phyloP scores from a whole-genome alignment of 208 protist genomes.

The Crithidia brevicula region DNA sequence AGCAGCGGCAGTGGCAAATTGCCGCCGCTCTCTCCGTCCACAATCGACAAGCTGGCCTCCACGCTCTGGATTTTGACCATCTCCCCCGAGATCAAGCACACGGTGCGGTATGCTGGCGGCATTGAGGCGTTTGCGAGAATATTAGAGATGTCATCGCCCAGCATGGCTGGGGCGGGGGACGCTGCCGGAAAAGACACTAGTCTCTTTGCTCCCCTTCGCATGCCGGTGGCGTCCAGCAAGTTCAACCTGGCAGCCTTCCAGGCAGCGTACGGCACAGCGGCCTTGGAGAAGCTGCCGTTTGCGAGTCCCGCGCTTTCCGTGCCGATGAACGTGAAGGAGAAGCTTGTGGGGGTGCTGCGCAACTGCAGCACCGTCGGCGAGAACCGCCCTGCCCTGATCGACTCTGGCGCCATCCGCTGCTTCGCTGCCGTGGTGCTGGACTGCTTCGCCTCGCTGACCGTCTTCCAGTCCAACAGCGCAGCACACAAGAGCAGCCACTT shows the following conservation, averaged over 20 bases:
- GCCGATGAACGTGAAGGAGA: slow-evolving; percentile 81
- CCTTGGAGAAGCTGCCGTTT: slow-evolving; percentile 43
- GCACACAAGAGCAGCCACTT: slow-evolving; percentile 58
- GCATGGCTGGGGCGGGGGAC: slow-evolving; percentile 39
- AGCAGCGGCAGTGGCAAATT: not conserved
- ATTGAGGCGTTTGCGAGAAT: slow-evolving; percentile 75
- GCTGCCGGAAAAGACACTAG: slow-evolving; percentile 11
- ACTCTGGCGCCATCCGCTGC: slow-evolving; percentile 54
- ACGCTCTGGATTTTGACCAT: slow-evolving; percentile 93
- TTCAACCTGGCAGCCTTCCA: slow-evolving; percentile 30
- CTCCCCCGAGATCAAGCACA: slow-evolving; percentile 90
- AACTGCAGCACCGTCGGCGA: slow-evolving; percentile 89
- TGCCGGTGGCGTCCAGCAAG: slow-evolving; percentile 20
- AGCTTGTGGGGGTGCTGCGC: slow-evolving; percentile 86
- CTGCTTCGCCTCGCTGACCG: slow-evolving; percentile 53
- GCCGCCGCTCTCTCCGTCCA: slow-evolving; percentile 40
- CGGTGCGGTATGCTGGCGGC: slow-evolving; percentile 72
- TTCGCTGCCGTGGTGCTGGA: slow-evolving; percentile 83
- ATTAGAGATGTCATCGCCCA: slow-evolving; percentile 63
- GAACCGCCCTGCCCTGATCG: slow-evolving; percentile 71
- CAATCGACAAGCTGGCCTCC: slow-evolving; percentile 89
- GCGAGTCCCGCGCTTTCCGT: slow-evolving; percentile 34
- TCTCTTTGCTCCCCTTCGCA: slow-evolving; percentile 23
- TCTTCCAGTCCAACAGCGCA: slow-evolving; percentile 34
- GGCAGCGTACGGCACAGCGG: slow-evolving; percentile 11